Conservation (phyloP, 2,329 filamentous ascomycete genomes). For the Botrytis byssoidea region DNA sequence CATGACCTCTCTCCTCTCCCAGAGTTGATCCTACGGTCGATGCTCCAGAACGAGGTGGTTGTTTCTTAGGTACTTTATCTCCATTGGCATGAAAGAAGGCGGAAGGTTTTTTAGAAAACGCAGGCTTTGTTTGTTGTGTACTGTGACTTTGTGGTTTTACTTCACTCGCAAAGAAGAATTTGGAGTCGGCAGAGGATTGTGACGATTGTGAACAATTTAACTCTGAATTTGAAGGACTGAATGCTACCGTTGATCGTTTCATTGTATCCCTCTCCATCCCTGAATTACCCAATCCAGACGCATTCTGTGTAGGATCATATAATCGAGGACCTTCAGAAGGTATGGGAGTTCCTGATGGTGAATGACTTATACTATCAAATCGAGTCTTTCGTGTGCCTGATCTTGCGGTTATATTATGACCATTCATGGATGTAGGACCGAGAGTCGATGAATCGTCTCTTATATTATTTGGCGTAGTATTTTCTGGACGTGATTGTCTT, state of each 20-base stretch:
- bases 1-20: constrained; percentile 39
- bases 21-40: constrained; percentile 36
- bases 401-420: constrained; percentile 71
- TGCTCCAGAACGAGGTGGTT: constrained; percentile 25
- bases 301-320: constrained; percentile 36
- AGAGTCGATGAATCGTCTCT: constrained; percentile 54
- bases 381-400: constrained; percentile 72
- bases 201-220: constrained; percentile 34
- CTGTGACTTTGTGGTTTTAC: constrained; percentile 46
- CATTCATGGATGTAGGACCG: constrained; percentile 54
- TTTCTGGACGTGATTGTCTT: constrained; percentile 42
- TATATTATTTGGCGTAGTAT: constrained; percentile 28
- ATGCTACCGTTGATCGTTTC: constrained; percentile 41
- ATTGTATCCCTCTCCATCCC: constrained; percentile 34
- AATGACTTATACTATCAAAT: constrained; percentile 65
- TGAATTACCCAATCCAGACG: constrained; percentile 33
- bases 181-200: constrained; percentile 48
- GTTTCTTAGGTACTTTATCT: constrained; percentile 42
- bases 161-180: constrained; percentile 93
- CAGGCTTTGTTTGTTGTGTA: constrained; percentile 32
- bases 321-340: constrained; percentile 30
- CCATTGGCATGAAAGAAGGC: constrained; percentile 54
- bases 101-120: constrained; percentile 36
- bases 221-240: constrained; percentile 44
- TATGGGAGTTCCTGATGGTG: constrained; percentile 51